These are phyloP conservation scores for Coprinopsis marcescibilis DNA, from an alignment of 768 basidiomycete genomes.

Conservation along the genomic window DNA sequence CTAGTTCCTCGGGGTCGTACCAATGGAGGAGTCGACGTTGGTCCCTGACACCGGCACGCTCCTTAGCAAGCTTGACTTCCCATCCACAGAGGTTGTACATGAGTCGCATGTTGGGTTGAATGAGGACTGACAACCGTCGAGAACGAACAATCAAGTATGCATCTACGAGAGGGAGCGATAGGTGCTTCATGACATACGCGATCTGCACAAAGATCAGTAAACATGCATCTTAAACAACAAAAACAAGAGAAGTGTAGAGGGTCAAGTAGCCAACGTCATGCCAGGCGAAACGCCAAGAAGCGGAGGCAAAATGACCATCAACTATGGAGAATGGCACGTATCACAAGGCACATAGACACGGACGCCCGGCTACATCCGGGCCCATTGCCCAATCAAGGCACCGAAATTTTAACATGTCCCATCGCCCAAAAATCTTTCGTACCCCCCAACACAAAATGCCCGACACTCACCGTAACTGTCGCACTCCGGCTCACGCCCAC, in stretches of 20 bases:
- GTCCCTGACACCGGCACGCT: constrained; percentile 39
- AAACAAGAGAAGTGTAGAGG: no score
- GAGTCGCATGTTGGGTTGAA: constrained; percentile 95
- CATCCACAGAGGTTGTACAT: constrained; percentile 92
- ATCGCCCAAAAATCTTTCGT: no score
- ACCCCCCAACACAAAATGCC: no score
- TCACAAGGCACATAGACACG: no score
- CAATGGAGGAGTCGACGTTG: background rate
- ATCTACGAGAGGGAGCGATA: constrained; percentile 78
- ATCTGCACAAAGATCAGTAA: constrained; percentile 41
- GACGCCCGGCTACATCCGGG: no score
- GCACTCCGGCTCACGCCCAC: constrained; percentile 97
- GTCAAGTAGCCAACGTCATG: no score
- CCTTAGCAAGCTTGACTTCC: constrained; percentile 88
- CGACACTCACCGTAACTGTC: constrained; percentile 70
- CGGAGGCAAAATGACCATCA: no score
- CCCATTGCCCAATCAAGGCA: no score
- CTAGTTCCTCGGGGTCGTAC: background rate
- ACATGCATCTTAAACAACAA: background rate
- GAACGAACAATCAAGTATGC: constrained; percentile 93
- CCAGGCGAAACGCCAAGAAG: no score
- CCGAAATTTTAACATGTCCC: no score
- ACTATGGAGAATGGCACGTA: no score
- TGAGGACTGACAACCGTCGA: constrained; percentile 81
- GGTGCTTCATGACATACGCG: constrained; percentile 95